These are phyloP conservation scores for Macrotyloma uniflorum DNA, from an alignment of 306 rosid genomes.

Conservation along the genomic window DNA sequence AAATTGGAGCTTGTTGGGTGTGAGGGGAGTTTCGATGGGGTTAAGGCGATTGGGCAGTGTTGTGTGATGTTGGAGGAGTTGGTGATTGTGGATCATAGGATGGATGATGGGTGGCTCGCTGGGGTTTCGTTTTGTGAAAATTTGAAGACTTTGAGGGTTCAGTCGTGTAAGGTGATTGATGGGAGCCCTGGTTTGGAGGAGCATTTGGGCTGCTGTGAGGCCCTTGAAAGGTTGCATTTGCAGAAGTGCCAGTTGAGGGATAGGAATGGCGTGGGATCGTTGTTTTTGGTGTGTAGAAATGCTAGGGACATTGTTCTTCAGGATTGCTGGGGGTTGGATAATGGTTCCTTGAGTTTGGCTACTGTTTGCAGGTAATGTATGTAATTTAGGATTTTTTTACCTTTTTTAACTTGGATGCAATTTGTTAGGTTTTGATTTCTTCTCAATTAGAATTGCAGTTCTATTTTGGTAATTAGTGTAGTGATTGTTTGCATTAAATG, in stretches of 20 bases:
- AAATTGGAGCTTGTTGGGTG: constrained; percentile 85
- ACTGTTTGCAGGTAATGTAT: constrained; percentile 65
- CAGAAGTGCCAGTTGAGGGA: constrained; percentile 73
- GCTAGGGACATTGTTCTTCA: constrained; percentile 70
- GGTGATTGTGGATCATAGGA: constrained; percentile 68
- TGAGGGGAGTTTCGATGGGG: constrained; percentile 89
- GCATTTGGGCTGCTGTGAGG: constrained; percentile 64
- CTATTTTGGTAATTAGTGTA: neutral
- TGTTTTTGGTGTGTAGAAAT: constrained; percentile 60
- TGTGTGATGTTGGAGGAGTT: constrained; percentile 91
- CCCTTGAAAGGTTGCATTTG: constrained; percentile 73
- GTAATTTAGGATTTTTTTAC: neutral
- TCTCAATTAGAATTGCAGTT: neutral
- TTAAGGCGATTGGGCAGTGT: constrained; percentile 86
- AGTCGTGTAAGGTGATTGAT: constrained; percentile 69
- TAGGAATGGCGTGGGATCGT: constrained; percentile 52
- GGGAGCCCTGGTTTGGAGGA: constrained; percentile 63
- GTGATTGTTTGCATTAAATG: neutral
- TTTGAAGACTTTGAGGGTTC: constrained; percentile 76
- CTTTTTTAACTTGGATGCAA: neutral
- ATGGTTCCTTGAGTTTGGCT: constrained; percentile 60
- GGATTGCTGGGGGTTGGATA: constrained; percentile 86
- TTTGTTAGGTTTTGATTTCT: neutral
- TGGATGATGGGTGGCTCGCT: constrained; percentile 92
- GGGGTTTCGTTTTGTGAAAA: constrained; percentile 76